Percentiles rank a stretch among this genome's conserved stretches.
Conservation (phyloP, 768 basidiomycete species). For the Tricholoma sp. region DNA sequence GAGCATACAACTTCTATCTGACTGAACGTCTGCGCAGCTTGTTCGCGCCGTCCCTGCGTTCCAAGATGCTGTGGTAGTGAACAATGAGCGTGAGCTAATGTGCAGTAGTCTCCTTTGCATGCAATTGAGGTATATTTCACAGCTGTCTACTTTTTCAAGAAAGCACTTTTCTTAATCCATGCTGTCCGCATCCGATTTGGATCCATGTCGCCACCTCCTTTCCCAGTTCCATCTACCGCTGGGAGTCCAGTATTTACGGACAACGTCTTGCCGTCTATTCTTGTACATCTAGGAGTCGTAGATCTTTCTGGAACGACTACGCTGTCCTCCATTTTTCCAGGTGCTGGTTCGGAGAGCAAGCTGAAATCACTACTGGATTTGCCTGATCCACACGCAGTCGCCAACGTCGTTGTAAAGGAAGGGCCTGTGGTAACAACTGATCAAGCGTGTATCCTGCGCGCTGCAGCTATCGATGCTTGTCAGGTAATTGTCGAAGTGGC, state of each 20-base stretch:
- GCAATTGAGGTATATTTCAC: not conserved
- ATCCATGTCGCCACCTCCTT: slow-evolving; percentile 42
- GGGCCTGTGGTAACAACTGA: slow-evolving; percentile 50
- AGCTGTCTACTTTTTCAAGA: slow-evolving; percentile 91
- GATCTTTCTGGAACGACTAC: slow-evolving; percentile 49
- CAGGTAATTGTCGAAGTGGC: slow-evolving; percentile 60
- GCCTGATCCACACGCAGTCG: slow-evolving; percentile 7
- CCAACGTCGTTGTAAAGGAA: slow-evolving; percentile 23
- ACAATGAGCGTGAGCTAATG: slow-evolving; percentile 51
- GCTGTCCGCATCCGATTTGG: slow-evolving; percentile 66
- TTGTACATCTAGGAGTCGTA: slow-evolving; percentile 72
- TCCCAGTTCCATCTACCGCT: slow-evolving; percentile 58
- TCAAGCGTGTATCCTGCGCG: slow-evolving; percentile 71
- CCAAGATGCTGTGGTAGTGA: slow-evolving; percentile 66
- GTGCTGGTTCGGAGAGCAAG: slow-evolving; percentile 31
- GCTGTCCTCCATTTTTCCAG: slow-evolving; percentile 45
- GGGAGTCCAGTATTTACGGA: slow-evolving; percentile 69
- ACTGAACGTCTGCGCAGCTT: slow-evolving; percentile 41
- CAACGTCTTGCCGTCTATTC: slow-evolving; percentile 80
- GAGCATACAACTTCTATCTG: not conserved
- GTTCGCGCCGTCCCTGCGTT: slow-evolving; percentile 78
- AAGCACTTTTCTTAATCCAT: slow-evolving; percentile 78
- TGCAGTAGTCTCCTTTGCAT: not conserved
- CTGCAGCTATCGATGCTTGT: slow-evolving; percentile 77
- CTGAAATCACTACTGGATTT: slow-evolving; percentile 35